A percentile compares a stretch with the other conserved stretches of the same genome.
Conservation (phyloP, 441 rosid genomes). For the Melastoma candidum region DNA sequence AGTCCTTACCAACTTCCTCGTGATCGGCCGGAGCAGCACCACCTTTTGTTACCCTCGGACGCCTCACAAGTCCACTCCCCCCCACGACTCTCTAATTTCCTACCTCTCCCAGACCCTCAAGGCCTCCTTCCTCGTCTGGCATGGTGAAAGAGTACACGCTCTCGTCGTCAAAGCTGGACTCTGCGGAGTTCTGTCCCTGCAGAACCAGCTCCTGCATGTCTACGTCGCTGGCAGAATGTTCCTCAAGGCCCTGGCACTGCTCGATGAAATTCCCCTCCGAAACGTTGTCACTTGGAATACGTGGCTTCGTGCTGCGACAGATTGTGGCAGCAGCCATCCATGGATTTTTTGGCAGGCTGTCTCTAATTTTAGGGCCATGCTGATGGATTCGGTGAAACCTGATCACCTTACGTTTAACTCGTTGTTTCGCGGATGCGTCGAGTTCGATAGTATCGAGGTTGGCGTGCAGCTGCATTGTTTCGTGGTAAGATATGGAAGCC, state of each 20-base stretch:
- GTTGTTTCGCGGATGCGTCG: conserved; percentile 37
- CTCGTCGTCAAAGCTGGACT: conserved; percentile 34
- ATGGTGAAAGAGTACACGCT: conserved; percentile 9
- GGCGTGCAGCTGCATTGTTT: conserved; percentile 48
- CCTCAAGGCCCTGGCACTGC: conserved; percentile 25
- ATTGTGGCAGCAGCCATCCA: conserved; percentile 6
- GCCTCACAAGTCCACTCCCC: too few relatives aligned
- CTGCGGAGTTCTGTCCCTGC: conserved; percentile 24
- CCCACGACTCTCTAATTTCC: too few relatives aligned
- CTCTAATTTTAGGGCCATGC: conserved; percentile 32
- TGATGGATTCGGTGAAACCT: conserved; percentile 23
- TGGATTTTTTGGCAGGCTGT: conserved; percentile 17
- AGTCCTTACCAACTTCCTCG: too few relatives aligned
- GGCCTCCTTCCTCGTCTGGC: too few relatives aligned
- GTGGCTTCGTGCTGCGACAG: conserved; percentile 33
- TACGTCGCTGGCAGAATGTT: conserved; percentile 29
- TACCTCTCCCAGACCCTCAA: too few relatives aligned
- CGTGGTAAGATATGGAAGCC: conserved; percentile 37
- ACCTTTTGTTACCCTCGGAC: too few relatives aligned
- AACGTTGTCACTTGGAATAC: conserved; percentile 63
- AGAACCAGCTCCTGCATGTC: conserved; percentile 39
- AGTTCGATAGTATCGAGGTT: conserved; percentile 23
- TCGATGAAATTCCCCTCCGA: conserved; percentile 55
- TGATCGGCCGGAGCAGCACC: too few relatives aligned
- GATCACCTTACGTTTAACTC: conserved; percentile 48